Evolutionary conservation across 768 basidiomycete species (phyloP).

Genomic region (Aureoboletus auriporus): DNA sequence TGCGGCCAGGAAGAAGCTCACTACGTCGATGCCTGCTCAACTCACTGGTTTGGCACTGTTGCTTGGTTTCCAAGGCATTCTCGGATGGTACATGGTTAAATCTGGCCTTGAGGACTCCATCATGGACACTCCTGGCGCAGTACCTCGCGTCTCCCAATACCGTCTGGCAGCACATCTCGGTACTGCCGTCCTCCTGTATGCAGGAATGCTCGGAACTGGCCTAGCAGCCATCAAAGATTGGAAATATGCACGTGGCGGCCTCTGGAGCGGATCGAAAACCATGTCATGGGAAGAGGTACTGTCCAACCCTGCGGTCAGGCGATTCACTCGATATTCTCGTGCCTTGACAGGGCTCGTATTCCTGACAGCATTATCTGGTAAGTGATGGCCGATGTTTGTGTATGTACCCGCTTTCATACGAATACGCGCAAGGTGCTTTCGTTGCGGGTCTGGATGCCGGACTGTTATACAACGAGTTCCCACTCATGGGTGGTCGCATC

Average conservation of each 20-base stretch:
- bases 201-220: conserved; percentile 85
- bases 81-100: conserved; percentile 99
- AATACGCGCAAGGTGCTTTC: conserved; percentile 70
- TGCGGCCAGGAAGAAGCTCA: conserved; percentile 62
- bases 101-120: conserved; percentile 86
- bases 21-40: conserved; percentile 55
- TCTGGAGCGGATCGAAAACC: conserved; percentile 53
- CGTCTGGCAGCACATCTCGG: conserved; percentile 92
- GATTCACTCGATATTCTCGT: conserved; percentile 58
- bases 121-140: conserved; percentile 74
- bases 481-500: conserved; percentile 87
- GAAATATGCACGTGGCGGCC: conserved; percentile 56
- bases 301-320: conserved; percentile 50
- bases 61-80: conserved; percentile 85
- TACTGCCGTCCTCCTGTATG: conserved; percentile 88
- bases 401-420: background rate
- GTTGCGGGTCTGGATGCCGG: conserved; percentile 98
- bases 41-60: conserved; percentile 72
- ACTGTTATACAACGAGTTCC: conserved; percentile 97
- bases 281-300: conserved; percentile 44
- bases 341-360: conserved; percentile 76
- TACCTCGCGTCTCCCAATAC: conserved; percentile 96
- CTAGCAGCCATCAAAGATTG: conserved; percentile 75
- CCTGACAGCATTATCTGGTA: conserved; percentile 89
- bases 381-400: conserved; percentile 10